Evolutionary conservation across 2,329 filamentous ascomycete species (phyloP), one percentile per base, ranked within the genome.

Genomic region (Periconia digitata): DNA sequence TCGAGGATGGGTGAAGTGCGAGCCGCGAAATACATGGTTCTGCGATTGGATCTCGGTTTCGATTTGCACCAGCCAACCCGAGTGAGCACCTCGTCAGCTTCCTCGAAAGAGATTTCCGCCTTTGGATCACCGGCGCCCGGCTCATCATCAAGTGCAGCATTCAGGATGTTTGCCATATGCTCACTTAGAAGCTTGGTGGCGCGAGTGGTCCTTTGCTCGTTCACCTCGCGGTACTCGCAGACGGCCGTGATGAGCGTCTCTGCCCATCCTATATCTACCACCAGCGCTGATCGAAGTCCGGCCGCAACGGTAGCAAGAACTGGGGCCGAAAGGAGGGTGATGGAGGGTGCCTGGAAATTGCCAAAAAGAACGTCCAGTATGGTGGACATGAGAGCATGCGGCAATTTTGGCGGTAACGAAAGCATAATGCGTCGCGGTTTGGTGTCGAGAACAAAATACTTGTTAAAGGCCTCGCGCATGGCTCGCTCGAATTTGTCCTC

Each of bases 211-310:
- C 89, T 81, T 47, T 79, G 82, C 45, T 83, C 84, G 15, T 80
- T 78, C 1, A 96, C 83, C 67, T 95, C 91, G 45, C 89, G 85
- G 68, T 91, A 96, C 72, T 99, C 94, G 65, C 92, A 97, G 6
- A 97, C 80, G 6, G 86, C 88, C 0, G 90, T 95, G 18, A 95
- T 83, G 0, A 86, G 81, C 0, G 92, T 95, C 71, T 97, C 94
- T 36, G 85, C 81, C 94, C 94, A 99, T 37, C 92, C 94, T 51
- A 99, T 80, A 64, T 99, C 91, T 32, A 99, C 79, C 0, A 97
- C 84, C 36, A 99, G 71, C 1, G 87, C 90, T n/a, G 89, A 90
- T 13, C 94, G 85, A 35, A 95, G 76, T 0, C 94, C 94, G 6
- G 92, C 91, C 7, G 87, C 87, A 3, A 92, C 82, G 6, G 87